Evolutionary conservation across 768 basidiomycete genomes (phyloP).

Genomic region (Boletus reticuloceps): DNA sequence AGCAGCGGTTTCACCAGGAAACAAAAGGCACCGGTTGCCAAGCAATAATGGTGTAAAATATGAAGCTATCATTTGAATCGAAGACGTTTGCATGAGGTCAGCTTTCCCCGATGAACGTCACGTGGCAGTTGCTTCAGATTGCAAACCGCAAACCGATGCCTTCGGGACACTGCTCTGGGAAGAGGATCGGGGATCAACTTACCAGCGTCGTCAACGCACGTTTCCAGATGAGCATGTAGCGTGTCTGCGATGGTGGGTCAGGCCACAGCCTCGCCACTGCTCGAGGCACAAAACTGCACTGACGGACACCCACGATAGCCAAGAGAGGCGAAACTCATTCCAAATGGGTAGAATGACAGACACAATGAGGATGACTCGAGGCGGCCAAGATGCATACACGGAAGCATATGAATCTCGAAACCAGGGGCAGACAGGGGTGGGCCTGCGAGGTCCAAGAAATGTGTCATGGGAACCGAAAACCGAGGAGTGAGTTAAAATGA

Average conservation of each 20-base stretch:
- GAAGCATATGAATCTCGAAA: background rate
- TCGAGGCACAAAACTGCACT: background rate
- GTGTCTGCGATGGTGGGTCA: no score
- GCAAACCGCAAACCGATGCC: constrained; percentile 4
- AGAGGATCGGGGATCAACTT: background rate
- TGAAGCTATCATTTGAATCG: background rate
- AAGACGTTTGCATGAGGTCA: constrained; percentile 2
- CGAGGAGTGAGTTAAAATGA: constrained; percentile 11
- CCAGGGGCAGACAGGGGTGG: constrained; percentile 1
- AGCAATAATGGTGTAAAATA: background rate
- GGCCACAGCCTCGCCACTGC: background rate
- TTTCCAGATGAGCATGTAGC: background rate
- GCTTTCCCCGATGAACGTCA: background rate
- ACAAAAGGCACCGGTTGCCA: background rate
- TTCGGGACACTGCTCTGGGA: background rate
- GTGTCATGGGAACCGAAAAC: constrained; percentile 5
- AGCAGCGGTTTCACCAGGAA: background rate
- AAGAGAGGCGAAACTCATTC: constrained; percentile 9
- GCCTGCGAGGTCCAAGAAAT: background rate
- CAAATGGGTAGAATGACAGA: background rate
- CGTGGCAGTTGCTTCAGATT: constrained; percentile 6
- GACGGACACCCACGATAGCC: constrained; percentile 1
- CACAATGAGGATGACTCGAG: constrained; percentile 25
- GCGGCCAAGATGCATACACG: constrained; percentile 2
- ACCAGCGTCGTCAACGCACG: background rate